phyloP scores from a whole-genome alignment of 805 yeast genomes.

The Ogataea saltuana region DNA sequence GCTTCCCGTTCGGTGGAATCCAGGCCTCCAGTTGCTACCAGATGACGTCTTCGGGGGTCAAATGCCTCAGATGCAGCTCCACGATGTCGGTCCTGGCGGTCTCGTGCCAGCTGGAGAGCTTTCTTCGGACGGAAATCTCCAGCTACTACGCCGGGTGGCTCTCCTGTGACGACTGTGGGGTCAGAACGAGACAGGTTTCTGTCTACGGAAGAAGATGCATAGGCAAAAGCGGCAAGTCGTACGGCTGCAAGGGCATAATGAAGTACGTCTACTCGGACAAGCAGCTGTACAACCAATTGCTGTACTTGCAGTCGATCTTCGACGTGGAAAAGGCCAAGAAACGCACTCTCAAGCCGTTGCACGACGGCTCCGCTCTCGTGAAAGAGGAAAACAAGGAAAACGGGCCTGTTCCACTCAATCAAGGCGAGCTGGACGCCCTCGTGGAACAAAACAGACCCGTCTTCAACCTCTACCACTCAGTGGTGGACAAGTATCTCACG shows the following conservation, averaged over 20 bases:
- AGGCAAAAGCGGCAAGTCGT: slow-evolving; percentile 59
- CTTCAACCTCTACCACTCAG: slow-evolving; percentile 53
- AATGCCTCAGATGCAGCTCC: slow-evolving; percentile 62
- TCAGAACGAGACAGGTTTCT: slow-evolving; percentile 77
- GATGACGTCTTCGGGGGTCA: slow-evolving; percentile 67
- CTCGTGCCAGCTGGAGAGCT: slow-evolving; percentile 72
- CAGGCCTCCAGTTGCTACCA: slow-evolving; percentile 59
- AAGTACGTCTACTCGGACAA: slow-evolving; percentile 73
- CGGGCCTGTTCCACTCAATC: slow-evolving; percentile 30
- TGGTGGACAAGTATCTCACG: slow-evolving; percentile 69
- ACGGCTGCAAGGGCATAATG: slow-evolving; percentile 80
- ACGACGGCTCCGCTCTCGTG: slow-evolving; percentile 30
- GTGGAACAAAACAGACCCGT: slow-evolving; percentile 75
- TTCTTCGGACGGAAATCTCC: slow-evolving; percentile 68
- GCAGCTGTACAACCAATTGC: slow-evolving; percentile 80
- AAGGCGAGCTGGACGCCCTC: slow-evolving; percentile 66
- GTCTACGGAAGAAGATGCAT: slow-evolving; percentile 89
- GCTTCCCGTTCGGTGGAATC: slow-evolving; percentile 75
- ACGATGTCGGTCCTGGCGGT: slow-evolving; percentile 54
- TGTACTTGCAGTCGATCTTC: slow-evolving; percentile 76
- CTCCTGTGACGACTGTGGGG: slow-evolving; percentile 85
- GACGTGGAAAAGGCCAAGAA: slow-evolving; percentile 77
- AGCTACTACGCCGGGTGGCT: slow-evolving; percentile 86
- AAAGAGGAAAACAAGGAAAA: slow-evolving; percentile 26
- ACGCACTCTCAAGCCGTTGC: slow-evolving; percentile 54